phyloP scores from a whole-genome alignment of 768 basidiomycete species.

The Xerocomellus amylosporus region DNA sequence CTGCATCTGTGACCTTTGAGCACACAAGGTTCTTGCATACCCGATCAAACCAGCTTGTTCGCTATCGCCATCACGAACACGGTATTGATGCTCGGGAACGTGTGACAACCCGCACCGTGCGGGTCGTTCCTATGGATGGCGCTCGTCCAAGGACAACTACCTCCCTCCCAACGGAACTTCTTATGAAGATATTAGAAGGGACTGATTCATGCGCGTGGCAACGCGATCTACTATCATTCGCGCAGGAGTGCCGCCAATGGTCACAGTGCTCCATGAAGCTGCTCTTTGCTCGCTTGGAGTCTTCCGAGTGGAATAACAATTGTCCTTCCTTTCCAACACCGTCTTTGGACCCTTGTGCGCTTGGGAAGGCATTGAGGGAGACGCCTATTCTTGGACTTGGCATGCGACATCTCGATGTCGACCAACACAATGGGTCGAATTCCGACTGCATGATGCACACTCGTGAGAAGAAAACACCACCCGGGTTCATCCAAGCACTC shows the following conservation, averaged over 20 bases:
- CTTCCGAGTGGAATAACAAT: not conserved
- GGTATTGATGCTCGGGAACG: too few relatives aligned
- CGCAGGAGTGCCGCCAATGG: conserved; percentile 11
- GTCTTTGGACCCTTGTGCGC: not conserved
- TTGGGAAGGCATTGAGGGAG: not conserved
- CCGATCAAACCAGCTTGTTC: too few relatives aligned
- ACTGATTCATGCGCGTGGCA: not conserved
- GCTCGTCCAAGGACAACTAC: not conserved
- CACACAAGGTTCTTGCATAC: too few relatives aligned
- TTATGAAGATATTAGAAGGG: not conserved
- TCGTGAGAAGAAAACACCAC: not conserved
- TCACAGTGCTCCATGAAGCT: not conserved
- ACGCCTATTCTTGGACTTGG: not conserved
- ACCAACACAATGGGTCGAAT: not conserved
- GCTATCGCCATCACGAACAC: too few relatives aligned
- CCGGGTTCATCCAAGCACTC: not conserved
- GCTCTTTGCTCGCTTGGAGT: not conserved
- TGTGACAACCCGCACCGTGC: not conserved
- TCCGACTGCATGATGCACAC: too few relatives aligned
- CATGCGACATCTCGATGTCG: not conserved
- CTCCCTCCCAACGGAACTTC: not conserved
- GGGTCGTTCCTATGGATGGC: not conserved
- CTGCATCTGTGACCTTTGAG: too few relatives aligned
- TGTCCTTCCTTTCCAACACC: not conserved
- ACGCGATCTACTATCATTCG: not conserved